Percentiles rank a stretch among this genome's conserved stretches.
Evolutionary conservation across 2,329 filamentous ascomycete genomes (phyloP).

Genomic region (Cladosporium sp.): DNA sequence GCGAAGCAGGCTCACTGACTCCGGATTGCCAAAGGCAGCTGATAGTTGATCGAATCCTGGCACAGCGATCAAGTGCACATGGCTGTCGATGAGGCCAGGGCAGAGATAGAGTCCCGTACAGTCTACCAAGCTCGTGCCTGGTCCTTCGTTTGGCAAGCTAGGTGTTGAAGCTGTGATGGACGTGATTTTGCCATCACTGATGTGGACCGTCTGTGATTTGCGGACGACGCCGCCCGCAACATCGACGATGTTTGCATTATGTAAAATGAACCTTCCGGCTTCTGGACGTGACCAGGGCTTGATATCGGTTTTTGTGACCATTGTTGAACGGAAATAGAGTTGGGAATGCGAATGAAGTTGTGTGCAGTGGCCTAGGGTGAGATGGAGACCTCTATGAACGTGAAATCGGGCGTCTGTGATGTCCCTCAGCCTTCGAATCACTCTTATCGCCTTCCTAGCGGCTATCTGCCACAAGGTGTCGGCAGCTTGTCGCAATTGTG

Average conservation of each 20-base stretch:
- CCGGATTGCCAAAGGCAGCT: conserved; percentile 27
- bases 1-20: conserved; percentile 32
- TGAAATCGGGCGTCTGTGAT: too few species aligned
- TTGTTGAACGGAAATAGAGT: too few species aligned
- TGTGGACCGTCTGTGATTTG: conserved; percentile 8
- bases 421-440: too few species aligned
- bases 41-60: conserved; percentile 34
- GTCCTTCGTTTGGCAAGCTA: conserved; percentile 19
- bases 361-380: too few species aligned
- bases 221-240: conserved; percentile 29
- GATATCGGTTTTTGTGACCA: conserved; percentile 13
- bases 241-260: conserved; percentile 45
- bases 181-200: conserved; percentile 18
- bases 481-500: neutral
- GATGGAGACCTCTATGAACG: too few species aligned
- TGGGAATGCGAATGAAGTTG: neutral
- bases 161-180: conserved; percentile 1
- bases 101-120: conserved; percentile 36
- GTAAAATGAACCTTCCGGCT: conserved; percentile 32
- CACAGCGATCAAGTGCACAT: conserved; percentile 41
- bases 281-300: conserved; percentile 28
- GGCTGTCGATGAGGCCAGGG: conserved; percentile 47
- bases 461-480: neutral
- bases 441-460: neutral
- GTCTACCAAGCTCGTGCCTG: conserved; percentile 27